Percentiles rank a stretch among this genome's conserved stretches.
Evolutionary conservation across 2,329 filamentous ascomycete genomes (phyloP).

Genomic region (Lizonia empirigonia): DNA sequence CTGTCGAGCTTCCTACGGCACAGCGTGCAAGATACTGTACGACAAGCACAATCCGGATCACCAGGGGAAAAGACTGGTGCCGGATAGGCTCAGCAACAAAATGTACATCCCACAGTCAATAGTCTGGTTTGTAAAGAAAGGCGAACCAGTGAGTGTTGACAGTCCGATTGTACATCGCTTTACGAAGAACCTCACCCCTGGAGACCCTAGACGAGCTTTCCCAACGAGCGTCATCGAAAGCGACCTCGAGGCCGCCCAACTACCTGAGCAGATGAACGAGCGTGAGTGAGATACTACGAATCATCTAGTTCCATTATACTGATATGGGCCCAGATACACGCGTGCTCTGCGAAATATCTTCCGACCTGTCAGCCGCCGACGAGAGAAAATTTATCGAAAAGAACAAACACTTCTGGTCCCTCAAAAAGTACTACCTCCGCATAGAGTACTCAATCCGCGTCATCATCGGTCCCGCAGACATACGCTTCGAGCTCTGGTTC

Average conservation of each 20-base stretch:
- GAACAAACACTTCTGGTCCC: slow-evolving; percentile 23
- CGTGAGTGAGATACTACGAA: not conserved
- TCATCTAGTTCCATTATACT: not conserved
- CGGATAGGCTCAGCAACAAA: slow-evolving; percentile 43
- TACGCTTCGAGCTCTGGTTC: slow-evolving; percentile 49
- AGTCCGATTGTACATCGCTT: slow-evolving; percentile 36
- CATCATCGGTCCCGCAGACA: slow-evolving; percentile 47
- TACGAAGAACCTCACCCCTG: slow-evolving; percentile 39
- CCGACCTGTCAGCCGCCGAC: slow-evolving; percentile 3
- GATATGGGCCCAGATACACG: slow-evolving; percentile 28
- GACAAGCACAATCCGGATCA: slow-evolving; percentile 44
- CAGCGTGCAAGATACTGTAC: slow-evolving; percentile 46
- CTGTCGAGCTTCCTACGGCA: slow-evolving; percentile 47
- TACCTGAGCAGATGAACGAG: slow-evolving; percentile 6
- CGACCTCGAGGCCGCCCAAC: slow-evolving; percentile 19
- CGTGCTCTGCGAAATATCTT: slow-evolving; percentile 44
- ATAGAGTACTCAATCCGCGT: slow-evolving; percentile 48
- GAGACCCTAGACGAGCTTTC: slow-evolving; percentile 31
- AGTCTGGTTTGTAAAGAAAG: slow-evolving; percentile 47
- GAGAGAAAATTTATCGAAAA: slow-evolving; percentile 22
- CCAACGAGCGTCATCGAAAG: slow-evolving; percentile 28
- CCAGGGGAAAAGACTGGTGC: slow-evolving; percentile 27
- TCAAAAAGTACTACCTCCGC: slow-evolving; percentile 30
- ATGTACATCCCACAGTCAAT: slow-evolving; percentile 45
- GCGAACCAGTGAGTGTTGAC: slow-evolving; percentile 25